Percentiles rank a stretch among this genome's conserved stretches.
phyloP scores from a whole-genome alignment of 148 eudicot genomes.

The Arbutus unedo region DNA sequence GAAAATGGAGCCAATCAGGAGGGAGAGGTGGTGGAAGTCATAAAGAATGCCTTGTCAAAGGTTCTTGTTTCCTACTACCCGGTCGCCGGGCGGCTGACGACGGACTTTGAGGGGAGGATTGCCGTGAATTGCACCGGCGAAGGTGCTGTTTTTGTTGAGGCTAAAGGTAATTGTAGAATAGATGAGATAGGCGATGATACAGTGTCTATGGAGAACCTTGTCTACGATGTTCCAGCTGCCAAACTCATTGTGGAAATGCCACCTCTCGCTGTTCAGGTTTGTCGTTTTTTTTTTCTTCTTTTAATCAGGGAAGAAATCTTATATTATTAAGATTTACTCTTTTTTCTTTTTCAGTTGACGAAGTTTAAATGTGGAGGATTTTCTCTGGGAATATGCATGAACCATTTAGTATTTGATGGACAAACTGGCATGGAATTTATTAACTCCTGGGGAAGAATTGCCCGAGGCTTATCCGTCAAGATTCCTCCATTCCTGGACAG shows the following conservation, averaged over 20 bases:
- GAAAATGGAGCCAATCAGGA: too few relatives aligned
- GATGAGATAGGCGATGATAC: not conserved
- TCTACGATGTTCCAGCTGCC: not conserved
- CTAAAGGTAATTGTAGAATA: not conserved
- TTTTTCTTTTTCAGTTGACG: slow-evolving; percentile 38
- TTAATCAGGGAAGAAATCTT: too few relatives aligned
- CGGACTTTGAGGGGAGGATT: not conserved
- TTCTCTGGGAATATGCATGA: slow-evolving; percentile 38
- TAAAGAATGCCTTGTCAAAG: slow-evolving; percentile 18
- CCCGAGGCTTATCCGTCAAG: slow-evolving; percentile 11
- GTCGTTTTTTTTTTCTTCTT: too few relatives aligned
- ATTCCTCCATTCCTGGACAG: not conserved
- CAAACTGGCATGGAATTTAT: slow-evolving; percentile 34
- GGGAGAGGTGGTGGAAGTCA: slow-evolving; percentile 27
- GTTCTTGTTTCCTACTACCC: not conserved
- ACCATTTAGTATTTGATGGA: slow-evolving; percentile 40
- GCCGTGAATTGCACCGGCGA: not conserved
- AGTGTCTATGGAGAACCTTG: not conserved
- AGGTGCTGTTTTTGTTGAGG: not conserved
- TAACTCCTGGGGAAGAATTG: slow-evolving; percentile 29
- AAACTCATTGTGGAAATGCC: not conserved
- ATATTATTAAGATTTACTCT: too few relatives aligned
- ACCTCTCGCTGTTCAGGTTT: not conserved
- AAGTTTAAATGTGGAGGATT: slow-evolving; percentile 47
- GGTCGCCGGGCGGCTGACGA: not conserved